These are phyloP conservation scores for Paramecium octaurelia DNA, from an alignment of 73 alveolate genomes.

Conservation along the genomic window DNA sequence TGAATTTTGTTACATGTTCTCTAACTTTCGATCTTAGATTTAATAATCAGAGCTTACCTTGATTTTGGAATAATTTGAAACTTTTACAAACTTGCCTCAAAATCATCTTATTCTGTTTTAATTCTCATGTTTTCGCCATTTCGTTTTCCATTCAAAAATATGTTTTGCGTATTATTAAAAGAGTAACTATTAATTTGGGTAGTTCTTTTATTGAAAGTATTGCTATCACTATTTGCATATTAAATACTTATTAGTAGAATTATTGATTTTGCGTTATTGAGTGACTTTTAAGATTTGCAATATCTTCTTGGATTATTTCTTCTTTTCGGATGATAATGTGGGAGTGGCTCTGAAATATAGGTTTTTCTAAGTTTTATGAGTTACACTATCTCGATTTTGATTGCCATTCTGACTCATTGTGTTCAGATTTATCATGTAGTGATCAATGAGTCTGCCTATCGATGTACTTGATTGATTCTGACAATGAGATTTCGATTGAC, in stretches of 20 bases:
- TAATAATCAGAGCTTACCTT: background rate
- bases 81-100: background rate
- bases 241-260: background rate
- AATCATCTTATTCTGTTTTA: constrained; percentile 20
- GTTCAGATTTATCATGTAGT: background rate
- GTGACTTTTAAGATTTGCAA: background rate
- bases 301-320: background rate
- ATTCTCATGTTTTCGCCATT: background rate
- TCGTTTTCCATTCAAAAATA: background rate
- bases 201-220: background rate
- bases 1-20: background rate
- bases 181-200: background rate
- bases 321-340: constrained; percentile 2
- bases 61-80: constrained; percentile 35
- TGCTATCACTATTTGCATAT: background rate
- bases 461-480: background rate
- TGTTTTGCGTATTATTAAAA: background rate
- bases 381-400: background rate
- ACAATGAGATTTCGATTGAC: background rate
- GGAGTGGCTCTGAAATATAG: background rate
- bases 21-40: constrained; percentile 1
- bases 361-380: background rate
- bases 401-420: background rate
- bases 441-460: background rate
- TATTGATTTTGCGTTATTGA: background rate